Conservation (phyloP, 352 stramenopile species). For the Phytophthora vignae region DNA sequence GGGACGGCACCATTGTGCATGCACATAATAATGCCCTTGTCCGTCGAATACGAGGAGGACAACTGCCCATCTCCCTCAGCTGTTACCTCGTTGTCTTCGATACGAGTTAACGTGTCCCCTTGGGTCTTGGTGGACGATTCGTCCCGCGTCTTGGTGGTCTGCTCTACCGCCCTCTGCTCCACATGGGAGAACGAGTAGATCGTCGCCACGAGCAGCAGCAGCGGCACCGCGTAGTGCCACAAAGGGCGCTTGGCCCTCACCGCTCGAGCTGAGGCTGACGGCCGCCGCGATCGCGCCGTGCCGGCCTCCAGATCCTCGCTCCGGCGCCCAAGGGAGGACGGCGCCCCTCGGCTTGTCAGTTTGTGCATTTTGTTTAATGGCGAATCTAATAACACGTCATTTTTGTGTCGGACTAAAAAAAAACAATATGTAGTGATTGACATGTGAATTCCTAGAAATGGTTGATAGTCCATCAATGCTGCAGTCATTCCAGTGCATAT, state of each 20-base stretch:
- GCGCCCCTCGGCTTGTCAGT: slow-evolving; percentile 19
- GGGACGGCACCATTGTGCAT: slow-evolving; percentile 47
- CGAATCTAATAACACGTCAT: no score
- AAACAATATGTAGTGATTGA: no score
- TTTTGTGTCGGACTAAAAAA: background rate
- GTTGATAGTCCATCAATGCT: no score
- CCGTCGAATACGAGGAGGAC: slow-evolving; percentile 4
- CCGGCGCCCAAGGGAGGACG: background rate
- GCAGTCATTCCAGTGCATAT: background rate
- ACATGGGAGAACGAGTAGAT: slow-evolving; percentile 14
- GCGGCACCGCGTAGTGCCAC: slow-evolving; percentile 27
- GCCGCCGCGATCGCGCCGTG: background rate
- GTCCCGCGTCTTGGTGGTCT: background rate
- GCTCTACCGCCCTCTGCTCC: background rate
- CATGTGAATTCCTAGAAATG: no score
- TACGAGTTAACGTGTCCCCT: slow-evolving; percentile 1
- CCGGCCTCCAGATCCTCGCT: slow-evolving; percentile 17
- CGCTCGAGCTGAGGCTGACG: background rate
- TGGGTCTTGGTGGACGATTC: slow-evolving; percentile 7
- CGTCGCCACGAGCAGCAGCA: slow-evolving; percentile 13
- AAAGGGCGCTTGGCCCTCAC: slow-evolving; percentile 3
- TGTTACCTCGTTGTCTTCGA: slow-evolving; percentile 1
- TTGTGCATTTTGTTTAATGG: slow-evolving; percentile 19
- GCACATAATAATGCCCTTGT: slow-evolving; percentile 51
- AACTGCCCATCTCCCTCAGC: slow-evolving; percentile 3